Percentiles rank a stretch among this genome's conserved stretches.
These are phyloP conservation scores for Boletellus ananiceps DNA, from an alignment of 768 basidiomycete species.

Conservation along the genomic window DNA sequence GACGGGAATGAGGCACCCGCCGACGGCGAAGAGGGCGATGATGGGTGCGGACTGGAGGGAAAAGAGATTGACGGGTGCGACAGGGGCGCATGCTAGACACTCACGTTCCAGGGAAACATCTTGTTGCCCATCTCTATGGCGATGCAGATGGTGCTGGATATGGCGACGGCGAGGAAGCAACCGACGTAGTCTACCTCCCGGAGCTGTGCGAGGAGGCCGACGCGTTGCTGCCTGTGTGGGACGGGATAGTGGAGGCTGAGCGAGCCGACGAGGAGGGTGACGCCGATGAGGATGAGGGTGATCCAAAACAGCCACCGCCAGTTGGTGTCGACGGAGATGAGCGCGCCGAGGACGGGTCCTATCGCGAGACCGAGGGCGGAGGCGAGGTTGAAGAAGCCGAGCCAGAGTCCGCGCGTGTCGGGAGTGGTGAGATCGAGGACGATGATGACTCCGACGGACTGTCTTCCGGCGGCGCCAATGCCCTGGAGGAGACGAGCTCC, in stretches of 20 bases:
- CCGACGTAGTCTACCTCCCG: conserved; percentile 34
- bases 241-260: conserved; percentile 30
- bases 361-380: conserved; percentile 42
- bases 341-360: conserved; percentile 45
- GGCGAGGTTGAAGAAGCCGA: conserved; percentile 33
- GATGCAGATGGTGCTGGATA: conserved; percentile 33
- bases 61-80: conserved; percentile 1
- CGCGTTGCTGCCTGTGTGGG: conserved; percentile 29
- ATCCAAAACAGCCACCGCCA: conserved; percentile 50
- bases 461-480: conserved; percentile 35
- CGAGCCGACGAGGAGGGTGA: conserved; percentile 27
- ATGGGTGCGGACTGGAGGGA: conserved; percentile 27
- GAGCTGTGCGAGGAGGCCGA: conserved; percentile 31
- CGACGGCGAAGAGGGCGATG: conserved; percentile 25
- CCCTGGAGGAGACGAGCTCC: conserved; percentile 33
- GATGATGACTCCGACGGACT: conserved; percentile 35
- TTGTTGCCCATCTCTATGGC: conserved; percentile 39
- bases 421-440: conserved; percentile 34
- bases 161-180: conserved; percentile 27
- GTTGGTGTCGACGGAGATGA: conserved; percentile 38
- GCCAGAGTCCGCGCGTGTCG: conserved; percentile 33
- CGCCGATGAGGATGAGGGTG: conserved; percentile 31
- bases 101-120: conserved; percentile 32
- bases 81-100: conserved; percentile 4
- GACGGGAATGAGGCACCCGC: conserved; percentile 29